Evolutionary conservation across 441 rosid species (phyloP), one percentile per base, ranked within the genome.

Genomic region (Theobroma grandiflorum): DNA sequence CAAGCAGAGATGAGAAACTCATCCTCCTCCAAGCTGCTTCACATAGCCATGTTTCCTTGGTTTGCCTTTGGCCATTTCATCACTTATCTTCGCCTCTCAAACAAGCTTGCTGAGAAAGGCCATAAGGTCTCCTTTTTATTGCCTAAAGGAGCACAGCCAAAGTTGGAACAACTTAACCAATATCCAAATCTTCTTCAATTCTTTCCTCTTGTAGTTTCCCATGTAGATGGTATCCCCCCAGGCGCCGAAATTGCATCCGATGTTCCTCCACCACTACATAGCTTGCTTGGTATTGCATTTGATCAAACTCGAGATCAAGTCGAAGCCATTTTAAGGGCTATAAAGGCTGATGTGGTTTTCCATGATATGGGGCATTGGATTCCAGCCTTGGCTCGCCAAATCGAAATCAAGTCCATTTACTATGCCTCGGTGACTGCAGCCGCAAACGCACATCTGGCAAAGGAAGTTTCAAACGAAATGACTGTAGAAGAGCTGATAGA

Each of bases 11-110:
- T 70, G 58, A 70, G 58, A 37, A 22, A 50, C 26, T 26, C 74
- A 20, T 8, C 15, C 40, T 1, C 37, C 26, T 49, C 47, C 40
- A 73, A 38, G 33, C 76, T 88, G 33, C 76, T 88, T 79, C 84
- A 80, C 49, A 68, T 88, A 12, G 79, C 84, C 45, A 89, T 92
- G 91, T 84, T 88, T 82, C 96, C 96, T n/a, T 92, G 94, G 96
- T 74, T 92, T 62, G 94, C 92, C 4, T 66, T 87, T 40, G 94
- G 96, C 11, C 96, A 91, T 75, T 85, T 92, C 82, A 91, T 91
- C 47, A 87, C 96, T 2, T 91, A 80, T 77, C 91, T 92, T 58
- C 94, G 88, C 80, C 87, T 92, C 52, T 79, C 94, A 33, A 92
- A 89, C 84, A 82, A 83, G n/a, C 85, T 92, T 6, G 94, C 93